These are phyloP conservation scores for Chlorophyllum brunneum DNA, from an alignment of 768 basidiomycete species.

Conservation along the genomic window DNA sequence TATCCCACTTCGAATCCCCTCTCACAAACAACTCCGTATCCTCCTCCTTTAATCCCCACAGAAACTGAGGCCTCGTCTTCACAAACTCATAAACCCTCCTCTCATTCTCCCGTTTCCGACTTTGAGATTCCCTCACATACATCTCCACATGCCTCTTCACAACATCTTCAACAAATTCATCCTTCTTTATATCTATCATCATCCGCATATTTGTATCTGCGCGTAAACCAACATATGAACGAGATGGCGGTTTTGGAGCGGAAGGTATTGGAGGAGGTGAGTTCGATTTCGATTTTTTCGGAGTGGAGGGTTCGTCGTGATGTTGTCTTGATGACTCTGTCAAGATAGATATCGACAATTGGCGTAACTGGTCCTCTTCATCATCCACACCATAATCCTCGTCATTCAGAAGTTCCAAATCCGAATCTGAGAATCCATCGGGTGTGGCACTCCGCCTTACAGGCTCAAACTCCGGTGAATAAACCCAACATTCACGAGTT, in stretches of 20 bases:
- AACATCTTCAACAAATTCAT: not conserved
- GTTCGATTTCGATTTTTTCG: not conserved
- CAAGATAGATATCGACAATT: too few species aligned
- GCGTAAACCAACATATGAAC: not conserved
- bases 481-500: not conserved
- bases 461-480: too few species aligned
- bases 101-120: not conserved
- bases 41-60: not conserved
- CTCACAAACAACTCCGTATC: not conserved
- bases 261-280: not conserved
- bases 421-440: too few species aligned
- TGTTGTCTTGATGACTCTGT: too few species aligned
- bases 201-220: conserved; percentile 1
- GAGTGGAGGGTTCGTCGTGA: too few species aligned
- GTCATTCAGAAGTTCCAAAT: too few species aligned
- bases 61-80: not conserved
- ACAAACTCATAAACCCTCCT: conserved; percentile 2
- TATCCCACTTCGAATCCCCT: not conserved
- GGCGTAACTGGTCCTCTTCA: not conserved
- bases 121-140: not conserved
- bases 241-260: not conserved
- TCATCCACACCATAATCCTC: too few species aligned
- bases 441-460: too few species aligned
- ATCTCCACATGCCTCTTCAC: not conserved
- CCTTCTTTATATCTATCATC: not conserved